Conservation (phyloP, 768 basidiomycete species). For the Hericium alpestre region DNA sequence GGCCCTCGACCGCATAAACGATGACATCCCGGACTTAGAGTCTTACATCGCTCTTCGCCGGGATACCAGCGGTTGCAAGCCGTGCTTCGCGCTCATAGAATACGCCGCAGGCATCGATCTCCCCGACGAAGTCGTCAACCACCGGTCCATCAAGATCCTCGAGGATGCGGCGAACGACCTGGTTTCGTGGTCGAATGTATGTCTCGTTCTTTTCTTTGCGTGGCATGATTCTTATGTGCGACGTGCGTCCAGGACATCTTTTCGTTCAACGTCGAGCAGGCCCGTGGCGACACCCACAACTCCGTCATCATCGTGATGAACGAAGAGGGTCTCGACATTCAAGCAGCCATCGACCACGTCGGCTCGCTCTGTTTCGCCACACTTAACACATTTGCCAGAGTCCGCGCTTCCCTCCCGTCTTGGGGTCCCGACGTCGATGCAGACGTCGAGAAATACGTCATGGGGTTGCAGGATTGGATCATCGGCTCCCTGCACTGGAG, state of each 20-base stretch:
- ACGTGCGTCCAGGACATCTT: constrained; percentile 55
- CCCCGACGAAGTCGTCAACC: constrained; percentile 74
- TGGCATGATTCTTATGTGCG: constrained; percentile 11
- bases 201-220: constrained; percentile 18
- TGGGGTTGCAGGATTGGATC: constrained; percentile 71
- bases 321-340: constrained; percentile 57
- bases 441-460: constrained; percentile 52
- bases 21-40: constrained; percentile 64
- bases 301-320: constrained; percentile 76
- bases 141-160: constrained; percentile 55
- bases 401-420: constrained; percentile 43
- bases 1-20: constrained; percentile 51
- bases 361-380: constrained; percentile 64
- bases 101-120: constrained; percentile 70
- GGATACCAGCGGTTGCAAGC: constrained; percentile 76
- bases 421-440: constrained; percentile 61
- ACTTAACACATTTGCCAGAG: constrained; percentile 54
- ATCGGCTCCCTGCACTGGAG: constrained; percentile 70
- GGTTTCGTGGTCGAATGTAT: constrained; percentile 83
- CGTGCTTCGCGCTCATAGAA: constrained; percentile 75
- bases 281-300: constrained; percentile 74
- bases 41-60: constrained; percentile 71
- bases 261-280: constrained; percentile 78
- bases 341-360: constrained; percentile 65
- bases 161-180: constrained; percentile 74